Percentiles rank a stretch among this genome's conserved stretches.
These are phyloP conservation scores for Solanum lignicaule DNA, from an alignment of 257 asterid species.

Conservation along the genomic window DNA sequence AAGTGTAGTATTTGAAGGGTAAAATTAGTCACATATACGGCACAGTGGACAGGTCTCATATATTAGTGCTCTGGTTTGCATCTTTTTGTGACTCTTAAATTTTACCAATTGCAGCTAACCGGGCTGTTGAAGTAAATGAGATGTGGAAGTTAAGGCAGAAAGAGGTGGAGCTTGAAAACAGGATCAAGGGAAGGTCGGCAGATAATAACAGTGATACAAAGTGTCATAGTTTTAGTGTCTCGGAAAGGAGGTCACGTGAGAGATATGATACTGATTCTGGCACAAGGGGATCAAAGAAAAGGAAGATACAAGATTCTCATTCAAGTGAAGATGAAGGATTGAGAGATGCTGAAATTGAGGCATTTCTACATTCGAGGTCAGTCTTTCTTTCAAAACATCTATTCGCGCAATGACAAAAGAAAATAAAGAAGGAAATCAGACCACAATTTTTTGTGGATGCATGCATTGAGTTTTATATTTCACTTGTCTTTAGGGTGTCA, in stretches of 20 bases:
- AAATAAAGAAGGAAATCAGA: background rate
- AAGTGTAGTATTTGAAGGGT: background rate
- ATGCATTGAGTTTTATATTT: background rate
- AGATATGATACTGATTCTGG: constrained; percentile 19
- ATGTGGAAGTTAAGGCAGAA: constrained; percentile 89
- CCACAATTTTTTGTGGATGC: background rate
- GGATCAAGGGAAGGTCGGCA: constrained; percentile 31
- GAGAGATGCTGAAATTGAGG: constrained; percentile 71
- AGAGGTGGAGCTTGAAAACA: constrained; percentile 62
- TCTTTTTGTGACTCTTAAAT: background rate
- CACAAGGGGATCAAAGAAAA: constrained; percentile 34
- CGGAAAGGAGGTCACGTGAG: constrained; percentile 28
- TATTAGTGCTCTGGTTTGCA: background rate
- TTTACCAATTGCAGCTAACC: constrained; percentile 47
- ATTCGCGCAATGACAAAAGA: background rate
- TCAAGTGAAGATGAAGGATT: constrained; percentile 44
- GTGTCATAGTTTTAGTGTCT: constrained; percentile 21
- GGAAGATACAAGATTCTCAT: constrained; percentile 18
- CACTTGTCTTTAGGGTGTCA: background rate
- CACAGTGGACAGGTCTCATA: background rate
- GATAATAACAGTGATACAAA: constrained; percentile 18
- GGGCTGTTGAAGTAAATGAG: constrained; percentile 84
- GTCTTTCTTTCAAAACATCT: background rate
- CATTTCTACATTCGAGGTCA: constrained; percentile 70
- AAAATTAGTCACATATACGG: background rate